Percentiles rank a stretch among this genome's conserved stretches.
Evolutionary conservation across 2,329 filamentous ascomycete species (phyloP).

Genomic region (Alternaria atra): DNA sequence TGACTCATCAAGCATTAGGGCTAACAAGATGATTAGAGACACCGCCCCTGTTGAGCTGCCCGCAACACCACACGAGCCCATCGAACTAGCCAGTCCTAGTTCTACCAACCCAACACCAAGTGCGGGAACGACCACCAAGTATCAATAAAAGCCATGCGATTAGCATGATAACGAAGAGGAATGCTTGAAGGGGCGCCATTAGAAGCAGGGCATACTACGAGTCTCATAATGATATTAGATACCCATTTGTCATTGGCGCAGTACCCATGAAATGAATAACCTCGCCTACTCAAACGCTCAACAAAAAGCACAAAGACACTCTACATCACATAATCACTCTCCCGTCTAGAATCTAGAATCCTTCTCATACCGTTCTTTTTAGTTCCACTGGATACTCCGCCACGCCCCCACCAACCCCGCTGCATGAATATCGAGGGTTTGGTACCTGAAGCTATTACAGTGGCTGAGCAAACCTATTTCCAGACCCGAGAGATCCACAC

Average conservation of each 20-base stretch:
- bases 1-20: not conserved
- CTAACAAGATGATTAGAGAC: not conserved
- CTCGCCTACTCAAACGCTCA: not conserved
- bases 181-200: not conserved
- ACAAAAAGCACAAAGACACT: not conserved
- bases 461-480: conserved; percentile 4
- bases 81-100: not conserved
- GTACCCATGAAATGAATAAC: too few species aligned
- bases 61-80: not conserved
- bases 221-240: not conserved
- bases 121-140: not conserved
- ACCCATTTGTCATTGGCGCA: not conserved
- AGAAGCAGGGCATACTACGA: not conserved
- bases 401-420: not conserved
- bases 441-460: not conserved
- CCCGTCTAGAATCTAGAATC: not conserved
- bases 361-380: not conserved
- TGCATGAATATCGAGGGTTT: not conserved
- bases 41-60: not conserved
- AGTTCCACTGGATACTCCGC: not conserved
- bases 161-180: not conserved
- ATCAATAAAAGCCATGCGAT: not conserved
- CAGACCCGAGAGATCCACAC: not conserved
- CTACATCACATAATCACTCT: not conserved
- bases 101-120: not conserved